Percentiles rank a stretch among this genome's conserved stretches.
These are phyloP conservation scores for Melaleuca quinquenervia DNA, from an alignment of 345 rosid genomes.

Conservation along the genomic window DNA sequence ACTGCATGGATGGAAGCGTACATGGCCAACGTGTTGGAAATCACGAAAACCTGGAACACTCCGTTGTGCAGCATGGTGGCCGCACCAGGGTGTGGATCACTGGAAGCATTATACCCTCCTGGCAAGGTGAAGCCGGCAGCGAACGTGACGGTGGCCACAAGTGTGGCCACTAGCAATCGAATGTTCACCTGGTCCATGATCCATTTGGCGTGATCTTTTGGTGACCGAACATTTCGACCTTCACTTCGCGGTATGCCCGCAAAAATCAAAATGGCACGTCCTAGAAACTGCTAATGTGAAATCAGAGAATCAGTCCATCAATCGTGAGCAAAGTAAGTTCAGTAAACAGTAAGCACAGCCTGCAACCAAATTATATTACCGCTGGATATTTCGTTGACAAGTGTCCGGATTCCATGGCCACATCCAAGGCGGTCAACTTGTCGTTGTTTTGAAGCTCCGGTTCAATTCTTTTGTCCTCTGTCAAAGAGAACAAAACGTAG, in stretches of 20 bases:
- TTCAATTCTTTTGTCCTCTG: fast-evolving
- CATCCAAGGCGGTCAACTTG: background rate
- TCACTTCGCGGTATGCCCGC: background rate
- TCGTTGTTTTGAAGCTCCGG: background rate
- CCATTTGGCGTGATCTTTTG: background rate
- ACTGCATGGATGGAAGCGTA: background rate
- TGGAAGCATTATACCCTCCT: background rate
- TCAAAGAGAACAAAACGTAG: fast-evolving
- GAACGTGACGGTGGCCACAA: background rate
- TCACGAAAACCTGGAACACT: background rate
- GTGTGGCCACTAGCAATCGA: background rate
- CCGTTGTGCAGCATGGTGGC: background rate
- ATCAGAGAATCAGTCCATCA: background rate
- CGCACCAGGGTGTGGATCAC: background rate
- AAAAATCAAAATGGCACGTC: background rate
- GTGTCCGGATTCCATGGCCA: background rate
- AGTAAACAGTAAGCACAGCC: background rate
- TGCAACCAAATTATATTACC: background rate
- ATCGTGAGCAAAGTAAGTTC: background rate
- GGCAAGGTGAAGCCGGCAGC: background rate
- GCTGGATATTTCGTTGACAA: background rate
- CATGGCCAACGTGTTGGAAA: background rate
- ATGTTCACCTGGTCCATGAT: background rate
- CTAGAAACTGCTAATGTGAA: background rate
- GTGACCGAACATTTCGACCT: background rate